These are phyloP conservation scores for Beauveria australis DNA, from an alignment of 2,329 filamentous ascomycete species.

Conservation along the genomic window DNA sequence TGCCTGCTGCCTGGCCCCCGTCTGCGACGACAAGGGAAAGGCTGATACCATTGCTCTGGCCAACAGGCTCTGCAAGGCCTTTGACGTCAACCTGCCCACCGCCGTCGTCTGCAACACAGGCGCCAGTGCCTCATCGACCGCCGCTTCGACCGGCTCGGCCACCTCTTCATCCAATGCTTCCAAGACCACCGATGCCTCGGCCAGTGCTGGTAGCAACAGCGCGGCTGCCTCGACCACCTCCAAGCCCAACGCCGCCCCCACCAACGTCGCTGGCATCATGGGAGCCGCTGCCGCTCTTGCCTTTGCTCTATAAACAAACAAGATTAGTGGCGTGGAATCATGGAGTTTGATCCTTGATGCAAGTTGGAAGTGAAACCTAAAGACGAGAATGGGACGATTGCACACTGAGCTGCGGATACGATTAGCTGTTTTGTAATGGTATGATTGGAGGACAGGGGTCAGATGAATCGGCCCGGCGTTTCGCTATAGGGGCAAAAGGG, in stretches of 20 bases:
- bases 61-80: slow-evolving; percentile 28
- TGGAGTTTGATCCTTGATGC: not conserved
- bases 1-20: slow-evolving; percentile 32
- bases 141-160: not conserved
- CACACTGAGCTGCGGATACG: not conserved
- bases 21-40: slow-evolving; percentile 26
- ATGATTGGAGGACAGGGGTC: not conserved
- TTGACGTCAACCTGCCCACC: slow-evolving; percentile 27
- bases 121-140: not conserved
- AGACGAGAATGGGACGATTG: not conserved
- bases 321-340: too few relatives aligned
- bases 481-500: not conserved
- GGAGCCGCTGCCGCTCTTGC: slow-evolving; percentile 11
- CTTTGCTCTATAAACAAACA: slow-evolving; percentile 4
- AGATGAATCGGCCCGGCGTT: not conserved
- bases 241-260: slow-evolving; percentile 1
- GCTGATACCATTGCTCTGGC: slow-evolving; percentile 29
- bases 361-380: not conserved
- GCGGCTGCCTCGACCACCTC: not conserved
- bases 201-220: not conserved
- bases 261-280: slow-evolving; percentile 7
- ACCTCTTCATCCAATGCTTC: not conserved
- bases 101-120: slow-evolving; percentile 27
- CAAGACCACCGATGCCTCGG: not conserved
- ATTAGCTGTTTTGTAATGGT: not conserved